A percentile compares a stretch with the other conserved stretches of the same genome.
phyloP scores from a whole-genome alignment of 345 rosid genomes.

The Aurinia saxatilis region DNA sequence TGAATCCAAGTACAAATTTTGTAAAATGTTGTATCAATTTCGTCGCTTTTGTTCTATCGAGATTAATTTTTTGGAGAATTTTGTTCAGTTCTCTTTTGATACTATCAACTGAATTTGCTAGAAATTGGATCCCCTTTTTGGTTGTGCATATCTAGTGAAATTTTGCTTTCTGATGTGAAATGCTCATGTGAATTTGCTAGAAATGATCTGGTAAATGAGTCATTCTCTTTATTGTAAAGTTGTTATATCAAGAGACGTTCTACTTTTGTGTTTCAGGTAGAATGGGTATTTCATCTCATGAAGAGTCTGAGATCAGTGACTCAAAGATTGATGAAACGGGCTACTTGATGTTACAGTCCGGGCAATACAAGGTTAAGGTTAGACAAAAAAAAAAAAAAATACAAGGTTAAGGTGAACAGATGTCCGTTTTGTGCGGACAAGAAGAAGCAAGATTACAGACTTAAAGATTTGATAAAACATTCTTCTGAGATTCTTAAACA shows the following conservation, averaged over 20 bases:
- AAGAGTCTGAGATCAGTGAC: conserved; percentile 74
- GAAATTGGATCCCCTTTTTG: not conserved
- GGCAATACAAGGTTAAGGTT: conserved; percentile 59
- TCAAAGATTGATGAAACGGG: conserved; percentile 69
- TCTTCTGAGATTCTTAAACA: conserved; percentile 69
- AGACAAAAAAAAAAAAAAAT: no score
- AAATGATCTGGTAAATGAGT: no score
- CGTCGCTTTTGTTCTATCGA: not conserved
- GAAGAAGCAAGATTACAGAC: conserved; percentile 81
- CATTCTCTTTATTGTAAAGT: not conserved
- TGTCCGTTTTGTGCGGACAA: conserved; percentile 86
- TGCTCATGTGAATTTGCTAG: no score
- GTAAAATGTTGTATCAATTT: not conserved
- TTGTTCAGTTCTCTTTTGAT: not conserved
- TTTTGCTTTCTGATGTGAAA: no score
- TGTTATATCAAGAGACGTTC: not conserved
- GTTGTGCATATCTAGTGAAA: no score
- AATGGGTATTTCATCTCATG: conserved; percentile 59
- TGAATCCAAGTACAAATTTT: not conserved
- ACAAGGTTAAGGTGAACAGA: conserved; percentile 51
- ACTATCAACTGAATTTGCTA: not conserved
- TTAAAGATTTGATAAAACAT: conserved; percentile 70
- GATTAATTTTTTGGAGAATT: not conserved
- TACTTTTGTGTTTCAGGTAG: not conserved
- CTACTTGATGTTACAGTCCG: conserved; percentile 37